Evolutionary conservation across 768 basidiomycete species (phyloP).

Genomic region (Podaxis rugospora): DNA sequence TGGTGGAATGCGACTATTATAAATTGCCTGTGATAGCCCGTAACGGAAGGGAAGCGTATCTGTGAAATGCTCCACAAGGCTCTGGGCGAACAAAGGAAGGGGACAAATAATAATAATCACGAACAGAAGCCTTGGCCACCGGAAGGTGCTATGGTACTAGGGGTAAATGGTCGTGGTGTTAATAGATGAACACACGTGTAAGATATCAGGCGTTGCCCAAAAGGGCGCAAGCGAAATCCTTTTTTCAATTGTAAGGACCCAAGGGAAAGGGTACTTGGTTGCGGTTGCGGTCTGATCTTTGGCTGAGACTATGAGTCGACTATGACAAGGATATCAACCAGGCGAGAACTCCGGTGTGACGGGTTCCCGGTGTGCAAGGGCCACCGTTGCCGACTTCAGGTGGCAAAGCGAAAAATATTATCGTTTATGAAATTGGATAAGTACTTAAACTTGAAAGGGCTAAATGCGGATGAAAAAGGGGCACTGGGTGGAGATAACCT

Average conservation of each 20-base stretch:
- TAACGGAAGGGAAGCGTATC: conserved; percentile 10
- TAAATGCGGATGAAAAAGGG: neutral
- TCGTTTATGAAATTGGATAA: neutral
- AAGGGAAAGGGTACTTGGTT: conserved; percentile 5
- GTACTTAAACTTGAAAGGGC: neutral
- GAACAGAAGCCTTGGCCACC: conserved; percentile 11
- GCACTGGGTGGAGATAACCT: neutral
- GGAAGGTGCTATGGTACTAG: conserved; percentile 6
- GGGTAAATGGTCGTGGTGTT: conserved; percentile 4
- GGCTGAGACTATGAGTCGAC: neutral
- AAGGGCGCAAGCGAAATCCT: conserved; percentile 6
- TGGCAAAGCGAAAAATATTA: neutral
- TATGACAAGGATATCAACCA: conserved; percentile 13
- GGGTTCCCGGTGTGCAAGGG: neutral
- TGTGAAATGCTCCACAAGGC: neutral
- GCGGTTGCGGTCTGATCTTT: conserved; percentile 4
- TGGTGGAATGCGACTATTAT: conserved; percentile 3
- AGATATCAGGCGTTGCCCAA: conserved; percentile 2
- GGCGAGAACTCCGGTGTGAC: neutral
- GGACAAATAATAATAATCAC: neutral
- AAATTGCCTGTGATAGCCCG: conserved; percentile 9
- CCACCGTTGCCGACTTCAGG: neutral
- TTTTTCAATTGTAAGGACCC: conserved; percentile 2
- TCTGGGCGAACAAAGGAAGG: neutral
- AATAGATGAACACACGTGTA: conserved; percentile 4